phyloP scores from a whole-genome alignment of 1,284 basidiomycete species.

The Ustilago esculenta region DNA sequence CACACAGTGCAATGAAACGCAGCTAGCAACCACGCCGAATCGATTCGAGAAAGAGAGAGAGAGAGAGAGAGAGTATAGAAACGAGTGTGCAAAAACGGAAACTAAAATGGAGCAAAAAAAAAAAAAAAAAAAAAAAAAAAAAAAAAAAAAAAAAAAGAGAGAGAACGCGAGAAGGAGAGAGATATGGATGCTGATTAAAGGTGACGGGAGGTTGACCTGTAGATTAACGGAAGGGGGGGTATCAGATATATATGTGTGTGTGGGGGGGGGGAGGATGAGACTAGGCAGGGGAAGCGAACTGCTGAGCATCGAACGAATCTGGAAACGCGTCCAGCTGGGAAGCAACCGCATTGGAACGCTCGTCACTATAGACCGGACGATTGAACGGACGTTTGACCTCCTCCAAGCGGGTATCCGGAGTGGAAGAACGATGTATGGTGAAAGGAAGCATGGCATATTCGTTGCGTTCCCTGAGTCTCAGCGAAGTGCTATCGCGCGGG shows the following conservation, averaged over 20 bases:
- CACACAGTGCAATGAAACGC: too few species aligned
- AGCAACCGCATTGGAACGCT: too few species aligned
- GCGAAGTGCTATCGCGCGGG: slow-evolving; percentile 25
- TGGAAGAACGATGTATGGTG: slow-evolving; percentile 41
- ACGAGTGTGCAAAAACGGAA: too few species aligned
- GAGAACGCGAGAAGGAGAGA: not conserved
- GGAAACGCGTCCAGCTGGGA: too few species aligned
- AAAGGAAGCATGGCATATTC: slow-evolving; percentile 31
- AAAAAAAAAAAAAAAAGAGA: not conserved
- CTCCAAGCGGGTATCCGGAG: slow-evolving; percentile 46
- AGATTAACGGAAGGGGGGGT: too few species aligned
- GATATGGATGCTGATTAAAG: slow-evolving; percentile 26
- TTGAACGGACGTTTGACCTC: slow-evolving; percentile 44
- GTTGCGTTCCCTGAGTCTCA: slow-evolving; percentile 34
- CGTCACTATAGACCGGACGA: slow-evolving; percentile 12
- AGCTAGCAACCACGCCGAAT: too few species aligned
- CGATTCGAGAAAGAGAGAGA: too few species aligned
- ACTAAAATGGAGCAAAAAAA: too few species aligned
- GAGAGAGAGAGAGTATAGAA: slow-evolving; percentile 1
- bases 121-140: not conserved
- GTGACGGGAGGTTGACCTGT: slow-evolving; percentile 6
- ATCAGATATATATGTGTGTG: too few species aligned
- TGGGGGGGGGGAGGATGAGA: not conserved
- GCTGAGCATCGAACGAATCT: too few species aligned
- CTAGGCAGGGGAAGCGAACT: not conserved